These are phyloP conservation scores for peach (Prunus persica) DNA, from an alignment of 306 rosid species.

Conservation along the genomic window DNA sequence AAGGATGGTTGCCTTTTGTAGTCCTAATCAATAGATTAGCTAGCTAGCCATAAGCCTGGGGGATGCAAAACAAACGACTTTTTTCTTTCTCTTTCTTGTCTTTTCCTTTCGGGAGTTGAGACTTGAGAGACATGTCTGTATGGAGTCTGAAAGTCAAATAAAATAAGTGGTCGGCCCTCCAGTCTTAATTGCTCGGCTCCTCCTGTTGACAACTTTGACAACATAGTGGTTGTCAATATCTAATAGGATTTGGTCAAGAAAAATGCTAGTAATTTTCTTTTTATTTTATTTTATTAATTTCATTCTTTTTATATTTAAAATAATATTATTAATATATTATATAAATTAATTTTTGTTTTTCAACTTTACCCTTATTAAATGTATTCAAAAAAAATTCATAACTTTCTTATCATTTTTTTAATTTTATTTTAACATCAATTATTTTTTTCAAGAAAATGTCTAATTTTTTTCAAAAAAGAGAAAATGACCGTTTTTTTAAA, in stretches of 20 bases:
- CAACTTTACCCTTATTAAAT: too few relatives aligned
- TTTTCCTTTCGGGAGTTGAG: neutral
- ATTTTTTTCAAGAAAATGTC: too few relatives aligned
- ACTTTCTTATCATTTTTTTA: too few relatives aligned
- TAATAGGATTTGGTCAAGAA: neutral
- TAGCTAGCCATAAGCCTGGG: neutral
- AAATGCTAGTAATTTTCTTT: too few relatives aligned
- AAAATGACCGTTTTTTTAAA: too few relatives aligned
- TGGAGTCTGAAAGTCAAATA: constrained; percentile 9
- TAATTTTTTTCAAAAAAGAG: too few relatives aligned
- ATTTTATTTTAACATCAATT: too few relatives aligned
- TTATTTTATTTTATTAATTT: too few relatives aligned
- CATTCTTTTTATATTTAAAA: too few relatives aligned
- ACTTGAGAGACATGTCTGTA: neutral
- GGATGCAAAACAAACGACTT: neutral
- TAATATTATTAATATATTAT: too few relatives aligned
- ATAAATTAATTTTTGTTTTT: fast-evolving
- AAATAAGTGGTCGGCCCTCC: constrained; percentile 12
- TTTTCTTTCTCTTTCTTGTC: neutral
- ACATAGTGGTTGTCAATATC: neutral
- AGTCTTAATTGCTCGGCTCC: constrained; percentile 2
- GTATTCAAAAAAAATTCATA: too few relatives aligned
- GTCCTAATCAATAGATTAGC: too few relatives aligned
- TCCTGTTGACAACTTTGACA: neutral
- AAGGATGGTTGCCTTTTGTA: neutral